A percentile compares a stretch with the other conserved stretches of the same genome.
Conservation (phyloP, 2,329 filamentous ascomycete species). For the Sphaerulina populicola region DNA sequence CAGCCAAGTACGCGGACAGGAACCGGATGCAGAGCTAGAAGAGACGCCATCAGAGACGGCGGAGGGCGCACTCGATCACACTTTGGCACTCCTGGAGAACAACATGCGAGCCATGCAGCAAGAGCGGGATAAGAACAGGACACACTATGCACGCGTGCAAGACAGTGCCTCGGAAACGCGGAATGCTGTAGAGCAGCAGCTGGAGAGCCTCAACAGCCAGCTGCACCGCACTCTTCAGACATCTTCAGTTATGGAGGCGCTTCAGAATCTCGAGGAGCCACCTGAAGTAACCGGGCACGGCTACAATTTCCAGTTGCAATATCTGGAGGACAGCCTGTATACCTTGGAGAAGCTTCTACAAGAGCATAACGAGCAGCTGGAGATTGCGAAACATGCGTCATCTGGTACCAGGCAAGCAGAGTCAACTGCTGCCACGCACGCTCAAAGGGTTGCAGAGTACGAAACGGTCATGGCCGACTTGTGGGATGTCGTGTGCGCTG, state of each 20-base stretch:
- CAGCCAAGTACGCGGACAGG: constrained; percentile 23
- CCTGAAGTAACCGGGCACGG: constrained; percentile 51
- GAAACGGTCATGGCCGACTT: constrained; percentile 46
- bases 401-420: constrained; percentile 20
- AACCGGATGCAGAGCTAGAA: constrained; percentile 19
- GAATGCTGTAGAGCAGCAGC: constrained; percentile 28
- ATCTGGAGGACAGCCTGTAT: constrained; percentile 55
- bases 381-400: constrained; percentile 20
- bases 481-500: constrained; percentile 46
- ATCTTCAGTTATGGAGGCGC: constrained; percentile 44
- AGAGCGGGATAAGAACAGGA: constrained; percentile 23
- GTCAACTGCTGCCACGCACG: constrained; percentile 19
- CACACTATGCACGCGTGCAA: constrained; percentile 23
- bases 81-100: constrained; percentile 24
- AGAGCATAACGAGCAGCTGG: constrained; percentile 26
- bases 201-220: constrained; percentile 28
- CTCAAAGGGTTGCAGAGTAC: constrained; percentile 46
- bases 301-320: constrained; percentile 59
- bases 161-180: constrained; percentile 20
- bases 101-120: constrained; percentile 25
- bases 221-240: constrained; percentile 34
- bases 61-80: constrained; percentile 18
- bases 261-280: constrained; percentile 47
- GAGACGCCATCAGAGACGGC: constrained; percentile 11
- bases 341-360: constrained; percentile 29